Base-by-base conservation (phyloP, 2,329 filamentous ascomycete genomes). In the Ophioceras dolichostomum region DNA sequence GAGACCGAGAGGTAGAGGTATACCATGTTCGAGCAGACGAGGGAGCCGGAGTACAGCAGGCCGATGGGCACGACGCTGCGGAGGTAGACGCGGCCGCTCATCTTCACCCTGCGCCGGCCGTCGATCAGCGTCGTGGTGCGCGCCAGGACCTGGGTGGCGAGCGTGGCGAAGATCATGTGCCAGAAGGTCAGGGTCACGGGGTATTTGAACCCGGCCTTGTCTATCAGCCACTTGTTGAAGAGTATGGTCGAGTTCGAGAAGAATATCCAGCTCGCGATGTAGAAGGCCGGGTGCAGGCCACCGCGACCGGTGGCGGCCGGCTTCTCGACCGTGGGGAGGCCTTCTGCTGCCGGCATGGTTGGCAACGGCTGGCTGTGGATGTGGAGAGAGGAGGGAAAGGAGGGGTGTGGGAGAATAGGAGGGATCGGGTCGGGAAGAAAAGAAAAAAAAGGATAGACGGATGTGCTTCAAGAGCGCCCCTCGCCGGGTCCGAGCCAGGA, bases 11-110 rank as follows among this genome's bases (percentile, higher is more conserved):
- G 74, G 62, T 94, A 94, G 39, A 94, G 71, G 58, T 95, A 95
- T 48, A 88, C 85, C 63, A 93, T 65, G 67, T 95, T 95, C 57
- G 86, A 85, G 62, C 86, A 94, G 55, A 95, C 94, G 62, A 95
- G 73, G 59, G 82, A 88, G 64, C 94, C 68, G 54, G 81, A 88
- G 75, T 94, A 95, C 64, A 94, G 88, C 52, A 94, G 61, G 47
- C 88, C 88, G 54, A 95, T 94, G 43, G 89, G 88, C 22, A 94
- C 79, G 48, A 95, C 93, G 30, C 86, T 86, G 49, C 86, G 81
- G 44, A 95, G 65, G 61, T 95, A 96, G 49, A 94, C 76, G 46
- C 79, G 79, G 47, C 85, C 84, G 17, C 83, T 94, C 88, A 96
- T 96, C 64, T 91, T 91, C 43, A 95, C 86, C 30, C 79, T 83